Base-by-base conservation (phyloP, 1,284 basidiomycete genomes). In the Ganoderma lucidum region DNA sequence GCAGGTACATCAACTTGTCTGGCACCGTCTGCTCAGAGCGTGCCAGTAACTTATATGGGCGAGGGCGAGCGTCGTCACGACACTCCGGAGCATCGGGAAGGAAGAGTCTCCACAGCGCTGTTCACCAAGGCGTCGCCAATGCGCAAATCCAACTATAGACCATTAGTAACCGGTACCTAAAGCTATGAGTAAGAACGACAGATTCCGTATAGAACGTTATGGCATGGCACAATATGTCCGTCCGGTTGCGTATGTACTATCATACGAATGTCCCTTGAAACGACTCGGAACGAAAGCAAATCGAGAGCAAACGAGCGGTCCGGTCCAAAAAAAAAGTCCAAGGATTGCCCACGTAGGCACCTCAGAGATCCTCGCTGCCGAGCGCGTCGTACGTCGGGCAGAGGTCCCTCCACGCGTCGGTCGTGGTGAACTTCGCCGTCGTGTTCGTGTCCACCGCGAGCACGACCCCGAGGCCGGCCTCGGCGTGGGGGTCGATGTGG, bases 401-500 rank as follows among this genome's bases (percentile, higher is more conserved):
- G 37, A 71, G 67, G 28, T 71, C 56, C 51, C 58, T 62, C 70
- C 70, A 71, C 15, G 67, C 67, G 17, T 58, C 64, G n/a, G 62
- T 39, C 19, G 66, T 6, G n/a, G 59, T 61, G 42, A 65, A 64
- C 35, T 62, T 59, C 30, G 70, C 45, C 17, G 35, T 53, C 15
- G 63, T 53, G 53, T 65, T 28, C 10, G 71, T 66, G 58, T 76
- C 78, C 65, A 78, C 78, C 28, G 75, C 77, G 42, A 79, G 71
- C 55, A 78, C 77, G 45, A 76, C 70, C 23, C 75, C 77, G 48
- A 79, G 74, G 45, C 78, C 78, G 30, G 76, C 76, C n/a, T 75
- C 73, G 39, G 77, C 69, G 65, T 78, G 77, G 70, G 73, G 77
- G 66, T 78, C 76, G 62, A 78, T 77, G 66, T 78, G 77, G 66